phyloP scores from a whole-genome alignment of 495 filamentous ascomycete genomes.

The Neurospora cerealis region DNA sequence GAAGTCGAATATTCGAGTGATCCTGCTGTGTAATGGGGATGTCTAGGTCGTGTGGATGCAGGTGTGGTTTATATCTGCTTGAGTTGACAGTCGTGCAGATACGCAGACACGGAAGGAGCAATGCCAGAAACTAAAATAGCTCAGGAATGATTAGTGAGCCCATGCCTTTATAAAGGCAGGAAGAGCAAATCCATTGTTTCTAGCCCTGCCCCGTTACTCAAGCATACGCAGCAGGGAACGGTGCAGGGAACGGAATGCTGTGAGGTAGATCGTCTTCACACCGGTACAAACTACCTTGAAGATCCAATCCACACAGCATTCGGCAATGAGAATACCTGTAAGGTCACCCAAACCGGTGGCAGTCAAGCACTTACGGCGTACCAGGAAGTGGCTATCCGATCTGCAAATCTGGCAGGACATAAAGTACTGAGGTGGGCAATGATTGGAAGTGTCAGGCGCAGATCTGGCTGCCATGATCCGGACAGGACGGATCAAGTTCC shows the following conservation, averaged over 20 bases:
- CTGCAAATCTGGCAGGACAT: background rate
- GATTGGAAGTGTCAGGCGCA: background rate
- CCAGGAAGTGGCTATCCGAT: background rate
- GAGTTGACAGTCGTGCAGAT: background rate
- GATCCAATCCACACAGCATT: background rate
- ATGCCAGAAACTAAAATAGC: background rate
- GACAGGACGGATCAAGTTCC: background rate
- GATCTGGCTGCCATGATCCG: slow-evolving; percentile 11
- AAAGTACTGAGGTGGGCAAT: background rate
- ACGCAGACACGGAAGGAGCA: background rate
- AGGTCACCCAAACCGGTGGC: background rate
- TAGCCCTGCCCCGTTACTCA: background rate
- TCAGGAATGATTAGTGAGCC: background rate
- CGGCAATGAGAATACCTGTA: background rate
- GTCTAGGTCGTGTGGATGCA: background rate
- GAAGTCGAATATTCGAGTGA: background rate
- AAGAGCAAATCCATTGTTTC: background rate
- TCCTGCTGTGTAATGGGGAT: background rate
- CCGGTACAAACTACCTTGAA: slow-evolving; percentile 6
- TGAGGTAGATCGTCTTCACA: background rate
- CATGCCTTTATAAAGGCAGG: background rate
- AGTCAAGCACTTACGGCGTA: background rate
- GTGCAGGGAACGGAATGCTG: background rate
- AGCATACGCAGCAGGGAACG: background rate
- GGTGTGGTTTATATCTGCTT: background rate